Conservation (phyloP, 2,329 filamentous ascomycete genomes). For the Aureobasidium sp. region DNA sequence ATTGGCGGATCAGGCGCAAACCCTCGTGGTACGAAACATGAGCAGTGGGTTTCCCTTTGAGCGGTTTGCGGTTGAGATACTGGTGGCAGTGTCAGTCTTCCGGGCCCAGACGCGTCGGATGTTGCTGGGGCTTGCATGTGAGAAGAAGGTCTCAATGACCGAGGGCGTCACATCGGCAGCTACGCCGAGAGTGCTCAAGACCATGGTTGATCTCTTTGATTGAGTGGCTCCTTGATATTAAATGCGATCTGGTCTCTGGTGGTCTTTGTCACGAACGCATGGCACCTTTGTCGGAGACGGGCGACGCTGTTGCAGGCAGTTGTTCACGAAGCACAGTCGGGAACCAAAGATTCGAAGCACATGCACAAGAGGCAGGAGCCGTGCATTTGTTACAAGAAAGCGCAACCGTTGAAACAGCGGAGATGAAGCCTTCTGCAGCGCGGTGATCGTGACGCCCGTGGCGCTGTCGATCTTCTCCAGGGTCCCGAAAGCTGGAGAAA, state of each 20-base stretch:
- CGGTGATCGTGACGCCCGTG: background rate
- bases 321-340: background rate
- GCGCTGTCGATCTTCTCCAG: background rate
- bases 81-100: constrained; percentile 27
- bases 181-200: constrained; percentile 72
- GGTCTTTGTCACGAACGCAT: background rate
- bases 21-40: constrained; percentile 94
- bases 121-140: constrained; percentile 55
- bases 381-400: background rate
- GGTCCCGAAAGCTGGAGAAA: background rate
- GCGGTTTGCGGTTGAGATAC: constrained; percentile 73
- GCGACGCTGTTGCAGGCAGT: background rate
- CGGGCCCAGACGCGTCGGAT: background rate
- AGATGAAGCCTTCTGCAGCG: background rate
- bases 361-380: background rate
- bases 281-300: background rate
- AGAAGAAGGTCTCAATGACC: constrained; percentile 75
- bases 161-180: constrained; percentile 78
- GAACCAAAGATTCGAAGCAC: background rate
- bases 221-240: background rate
- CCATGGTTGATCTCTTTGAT: constrained; percentile 36
- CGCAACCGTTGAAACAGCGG: background rate
- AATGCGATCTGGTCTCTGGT: background rate
- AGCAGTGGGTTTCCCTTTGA: constrained; percentile 71
- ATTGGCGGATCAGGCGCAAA: constrained; percentile 74